phyloP scores from a whole-genome alignment of 1,284 basidiomycete species.

The Ganoderma lucidum region DNA sequence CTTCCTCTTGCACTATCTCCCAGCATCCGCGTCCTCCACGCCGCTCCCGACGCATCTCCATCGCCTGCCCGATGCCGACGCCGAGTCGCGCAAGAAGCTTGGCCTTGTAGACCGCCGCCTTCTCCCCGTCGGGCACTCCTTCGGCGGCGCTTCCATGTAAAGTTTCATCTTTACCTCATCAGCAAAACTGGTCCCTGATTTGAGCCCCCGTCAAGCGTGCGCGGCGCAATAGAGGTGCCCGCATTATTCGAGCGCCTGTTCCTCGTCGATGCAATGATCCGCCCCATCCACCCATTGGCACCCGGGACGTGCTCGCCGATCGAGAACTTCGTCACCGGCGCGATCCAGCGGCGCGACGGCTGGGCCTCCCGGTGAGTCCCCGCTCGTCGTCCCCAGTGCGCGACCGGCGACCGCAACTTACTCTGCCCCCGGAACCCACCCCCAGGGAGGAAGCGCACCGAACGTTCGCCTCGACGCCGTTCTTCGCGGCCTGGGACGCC shows the following conservation, averaged over 20 bases:
- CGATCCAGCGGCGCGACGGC: constrained; percentile 66
- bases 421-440: not conserved
- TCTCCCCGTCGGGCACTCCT: constrained; percentile 83
- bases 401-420: not conserved
- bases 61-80: constrained; percentile 51
- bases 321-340: constrained; percentile 47
- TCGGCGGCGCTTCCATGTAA: constrained; percentile 78
- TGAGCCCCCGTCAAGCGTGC: constrained; percentile 46
- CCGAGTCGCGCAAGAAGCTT: constrained; percentile 47
- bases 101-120: constrained; percentile 60
- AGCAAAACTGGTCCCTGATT: not conserved
- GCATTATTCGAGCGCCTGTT: constrained; percentile 77
- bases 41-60: constrained; percentile 59
- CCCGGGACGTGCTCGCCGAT: constrained; percentile 23
- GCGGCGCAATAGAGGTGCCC: constrained; percentile 70
- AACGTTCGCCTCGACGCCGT: constrained; percentile 63
- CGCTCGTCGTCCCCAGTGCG: constrained; percentile 14
- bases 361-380: constrained; percentile 67
- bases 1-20: constrained; percentile 54
- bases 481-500: constrained; percentile 81
- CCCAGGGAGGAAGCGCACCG: constrained; percentile 67
- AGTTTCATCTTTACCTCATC: too few relatives aligned
- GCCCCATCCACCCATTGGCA: constrained; percentile 41
- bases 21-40: constrained; percentile 31
- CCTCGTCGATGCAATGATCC: constrained; percentile 83